Base-by-base conservation (phyloP, 2,329 filamentous ascomycete genomes). In the Fusarium tuaranense region DNA sequence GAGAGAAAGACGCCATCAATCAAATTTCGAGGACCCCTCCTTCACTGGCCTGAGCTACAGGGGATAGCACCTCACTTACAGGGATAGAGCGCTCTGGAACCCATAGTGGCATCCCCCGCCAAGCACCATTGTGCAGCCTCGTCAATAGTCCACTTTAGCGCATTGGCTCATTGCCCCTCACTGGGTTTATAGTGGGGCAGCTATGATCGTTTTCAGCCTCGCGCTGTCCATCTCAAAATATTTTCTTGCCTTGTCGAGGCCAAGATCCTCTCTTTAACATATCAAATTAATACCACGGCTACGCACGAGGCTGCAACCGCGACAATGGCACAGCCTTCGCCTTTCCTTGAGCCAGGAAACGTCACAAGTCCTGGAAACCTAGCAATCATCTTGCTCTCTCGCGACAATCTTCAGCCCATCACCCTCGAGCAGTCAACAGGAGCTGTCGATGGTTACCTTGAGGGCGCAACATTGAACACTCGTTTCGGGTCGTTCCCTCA, bases 401-500 rank as follows among this genome's bases (percentile, higher is more conserved):
- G 95, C 84, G 95, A 98, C 83, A 92, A 93, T 71, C 91, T 95
- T 73, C 88, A 95, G 44, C 95, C 96, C 9, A 87, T 95, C 30
- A 91, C 94, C 71, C 89, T 95, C 32, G 87, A 89, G 72, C 85
- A 89, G 34, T 87, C 88, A 25, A 87, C 89, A 41, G 91, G 90
- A 63, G 88, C 90, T 48, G 88, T 92, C 73, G 89, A 92, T 79
- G 93, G 93, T 69, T 95, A 95, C 78, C 89, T 90, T 34, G 93
- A 95, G 80, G 93, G 93, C 39, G 92, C 92, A 57, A 93, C 95
- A 3, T 91, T 95, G 64, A 98, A 98, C 84, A 99, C 96, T 2
- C 92, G 95, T 53, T 99, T 98, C 80, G 97, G 97, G 59, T 98
- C 95, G 0, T 96, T 95, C 70, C 94, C 94, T 0, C 94, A 96